Evolutionary conservation across 192 early-diverging fungal genomes (phyloP), one percentile per base, ranked within the genome.

Genomic region (Backusella circina): DNA sequence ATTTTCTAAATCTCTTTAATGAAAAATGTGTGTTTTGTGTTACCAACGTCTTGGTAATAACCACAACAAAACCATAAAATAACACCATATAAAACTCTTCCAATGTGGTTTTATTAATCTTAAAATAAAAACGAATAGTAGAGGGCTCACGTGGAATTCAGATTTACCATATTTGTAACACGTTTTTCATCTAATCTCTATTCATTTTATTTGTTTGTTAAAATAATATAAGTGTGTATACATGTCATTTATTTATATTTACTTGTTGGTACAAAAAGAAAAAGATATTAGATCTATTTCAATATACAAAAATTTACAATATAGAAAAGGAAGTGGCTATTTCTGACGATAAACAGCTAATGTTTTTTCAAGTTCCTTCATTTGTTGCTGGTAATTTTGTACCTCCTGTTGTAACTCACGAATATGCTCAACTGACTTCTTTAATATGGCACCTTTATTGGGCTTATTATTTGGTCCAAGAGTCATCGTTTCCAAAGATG

Each of bases 391-490:
- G 65, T 83, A 83, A 2, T 37, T 64, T 10, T 37, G 50, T 2
- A 83, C 75, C 36, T 83, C 82, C 28, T 70, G 72, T 37, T 83
- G 82, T 32, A 83, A 66, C 13, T 79, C 54, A 23, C 75, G 75
- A 75, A 99, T 95, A 76, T 98, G 96, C 38, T 99, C 97, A 28
- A 99, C 97, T 9, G 93, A 93, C 76, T 95, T 92, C 67, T 93
- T 91, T 47, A 99, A 86, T 50, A 99, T 98, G n/a, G 91, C 86
- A 37, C 97, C 97, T 86, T 98, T 97, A 88, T 97, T 97, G 32
- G 93, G 95, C 83, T 98, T 99, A 79, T 93, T 93, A 10, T 70
- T 70, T 76, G 92, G 89, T 1, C 70, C 71, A 47, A 70, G 33
- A 23, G 12, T 30, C 15, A 69, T 41, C 47, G 57, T 64, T 4